Evolutionary conservation across 2,329 filamentous ascomycete genomes (phyloP).

Genomic region (Trichoderma sp.): DNA sequence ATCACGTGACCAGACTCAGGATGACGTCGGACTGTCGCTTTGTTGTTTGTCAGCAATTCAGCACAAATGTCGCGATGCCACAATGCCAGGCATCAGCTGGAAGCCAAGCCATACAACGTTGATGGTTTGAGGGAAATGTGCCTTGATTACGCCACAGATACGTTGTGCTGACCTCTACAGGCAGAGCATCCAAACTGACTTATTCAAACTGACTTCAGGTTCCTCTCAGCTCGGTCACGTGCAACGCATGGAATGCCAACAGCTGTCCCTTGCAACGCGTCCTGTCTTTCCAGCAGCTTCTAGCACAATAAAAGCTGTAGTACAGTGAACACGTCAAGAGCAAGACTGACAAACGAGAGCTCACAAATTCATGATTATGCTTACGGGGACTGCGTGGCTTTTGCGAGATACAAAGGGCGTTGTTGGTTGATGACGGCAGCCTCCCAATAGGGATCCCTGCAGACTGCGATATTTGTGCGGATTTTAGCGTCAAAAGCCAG

Average conservation of each 20-base stretch:
- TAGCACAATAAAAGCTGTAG: neutral
- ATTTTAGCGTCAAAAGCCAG: constrained; percentile 30
- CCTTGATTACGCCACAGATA: neutral
- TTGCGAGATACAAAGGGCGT: neutral
- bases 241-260: neutral
- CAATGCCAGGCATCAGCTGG: neutral
- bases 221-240: neutral
- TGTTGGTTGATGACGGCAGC: neutral
- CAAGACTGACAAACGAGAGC: neutral
- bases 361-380: neutral
- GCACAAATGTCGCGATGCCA: constrained; percentile 8
- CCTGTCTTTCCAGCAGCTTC: neutral
- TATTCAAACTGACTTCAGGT: neutral
- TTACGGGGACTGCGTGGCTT: neutral
- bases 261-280: neutral
- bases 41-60: neutral
- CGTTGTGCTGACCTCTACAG: neutral
- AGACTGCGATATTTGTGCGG: constrained; percentile 38
- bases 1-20: neutral
- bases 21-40: neutral
- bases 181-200: neutral
- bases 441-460: constrained; percentile 1
- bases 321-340: neutral
- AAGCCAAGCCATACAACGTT: neutral
- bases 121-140: neutral